Evolutionary conservation across 23 red algal genomes (phyloP).

Genomic region (Gracilaria caudata): DNA sequence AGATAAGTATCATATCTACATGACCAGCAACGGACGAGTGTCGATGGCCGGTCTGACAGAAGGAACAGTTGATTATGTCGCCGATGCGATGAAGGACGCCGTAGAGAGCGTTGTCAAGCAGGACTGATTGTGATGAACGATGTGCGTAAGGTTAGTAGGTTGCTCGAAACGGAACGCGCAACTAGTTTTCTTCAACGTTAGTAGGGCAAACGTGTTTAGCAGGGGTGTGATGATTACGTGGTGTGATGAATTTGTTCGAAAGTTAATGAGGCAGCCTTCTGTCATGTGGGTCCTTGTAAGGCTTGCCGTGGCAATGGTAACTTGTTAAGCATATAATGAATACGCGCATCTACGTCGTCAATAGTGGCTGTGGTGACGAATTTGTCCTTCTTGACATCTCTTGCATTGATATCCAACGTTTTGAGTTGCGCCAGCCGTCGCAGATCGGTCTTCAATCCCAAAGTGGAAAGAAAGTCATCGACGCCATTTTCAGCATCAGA

Average conservation of each 20-base stretch:
- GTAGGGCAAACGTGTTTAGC: background rate
- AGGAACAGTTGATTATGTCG: slow-evolving; percentile 77
- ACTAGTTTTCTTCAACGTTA: background rate
- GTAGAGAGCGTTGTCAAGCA: slow-evolving; percentile 56
- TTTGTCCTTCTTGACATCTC: slow-evolving; percentile 62
- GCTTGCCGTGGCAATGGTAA: slow-evolving; percentile 26
- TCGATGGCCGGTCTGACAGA: slow-evolving; percentile 92
- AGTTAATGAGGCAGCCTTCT: background rate
- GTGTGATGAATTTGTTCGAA: background rate
- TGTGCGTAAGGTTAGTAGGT: background rate
- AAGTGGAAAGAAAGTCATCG: slow-evolving; percentile 21
- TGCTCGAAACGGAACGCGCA: background rate
- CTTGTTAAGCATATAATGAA: slow-evolving; percentile 25
- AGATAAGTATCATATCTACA: slow-evolving; percentile 93
- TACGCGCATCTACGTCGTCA: slow-evolving; percentile 11
- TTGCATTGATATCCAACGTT: no score
- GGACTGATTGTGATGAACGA: background rate
- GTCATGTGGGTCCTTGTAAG: background rate
- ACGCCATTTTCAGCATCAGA: slow-evolving; percentile 16
- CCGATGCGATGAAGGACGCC: slow-evolving; percentile 95
- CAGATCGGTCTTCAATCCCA: slow-evolving; percentile 40
- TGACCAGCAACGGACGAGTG: slow-evolving; percentile 93
- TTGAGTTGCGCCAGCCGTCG: no score
- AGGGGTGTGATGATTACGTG: background rate
- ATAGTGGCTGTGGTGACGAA: slow-evolving; percentile 28